Base-by-base conservation (phyloP, 306 rosid genomes). In the Cicer bijugum region DNA sequence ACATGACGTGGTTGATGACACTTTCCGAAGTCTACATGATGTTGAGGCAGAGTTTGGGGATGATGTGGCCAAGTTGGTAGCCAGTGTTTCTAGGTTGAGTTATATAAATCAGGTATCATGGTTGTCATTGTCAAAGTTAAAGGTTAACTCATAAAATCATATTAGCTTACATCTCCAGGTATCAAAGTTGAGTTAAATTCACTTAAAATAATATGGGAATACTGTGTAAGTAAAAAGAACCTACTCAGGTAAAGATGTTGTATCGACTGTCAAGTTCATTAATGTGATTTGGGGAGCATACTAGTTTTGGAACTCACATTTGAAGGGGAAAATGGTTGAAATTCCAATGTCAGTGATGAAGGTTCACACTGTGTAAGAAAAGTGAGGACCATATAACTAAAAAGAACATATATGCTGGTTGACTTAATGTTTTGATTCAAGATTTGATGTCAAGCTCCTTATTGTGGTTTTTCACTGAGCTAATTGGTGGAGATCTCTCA, bases 61-160 rank as follows among this genome's bases (percentile, higher is more conserved):
- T 66, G 97, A 87, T 37, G 96, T 93, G 77, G 90, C 87, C 71
- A 89, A 82, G 85, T 83, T 93, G 86, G 97, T 91, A 40, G 94
- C 97, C 1, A 88, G 97, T 68, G 98, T 93, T 81, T 93, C 98
- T 81, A 86, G 91, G 82, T 74, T 93, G 79, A 93, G 98, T 80
- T 79, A 89, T 76, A 87, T 91, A 82, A 93, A 93, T 86, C 98
- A 91, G 98, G 98, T 93, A 89, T 23, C 39, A 66, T 44, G 71
- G 40, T 19, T 66, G 55, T 19, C 40, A 11, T 19, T 66, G 71
- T 19, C 40, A 11, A 66, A 66, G 55, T 19, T 7, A 43, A 19
- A 2, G 51, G 16, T 66, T 66, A 44, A 19, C 55, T 43, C 55
- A 65, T 42, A 66, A 15, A 44, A 11, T 44, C 39, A 0, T 23